Percentiles rank a stretch among this genome's conserved stretches.
phyloP scores from a whole-genome alignment of 345 rosid genomes.

The Pugionium dolabratum region DNA sequence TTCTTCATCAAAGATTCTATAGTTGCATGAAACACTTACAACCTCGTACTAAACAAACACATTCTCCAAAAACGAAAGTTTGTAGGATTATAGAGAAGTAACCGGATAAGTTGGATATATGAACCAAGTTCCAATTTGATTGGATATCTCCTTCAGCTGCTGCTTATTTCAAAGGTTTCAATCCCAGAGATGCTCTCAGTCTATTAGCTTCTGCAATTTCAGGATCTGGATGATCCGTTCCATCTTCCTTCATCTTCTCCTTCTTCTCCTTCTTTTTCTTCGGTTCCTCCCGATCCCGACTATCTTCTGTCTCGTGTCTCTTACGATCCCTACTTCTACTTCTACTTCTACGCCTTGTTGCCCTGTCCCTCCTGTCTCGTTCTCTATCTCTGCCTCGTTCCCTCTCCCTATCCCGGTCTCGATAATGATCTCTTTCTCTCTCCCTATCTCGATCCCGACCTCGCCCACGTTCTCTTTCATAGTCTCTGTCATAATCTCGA shows the following conservation, averaged over 20 bases:
- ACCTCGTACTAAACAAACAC: neutral
- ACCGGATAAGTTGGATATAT: conserved; percentile 6
- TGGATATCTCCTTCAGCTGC: neutral
- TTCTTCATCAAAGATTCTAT: conserved; percentile 22
- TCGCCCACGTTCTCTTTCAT: conserved; percentile 57
- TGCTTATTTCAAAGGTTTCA: conserved; percentile 61
- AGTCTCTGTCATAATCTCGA: conserved; percentile 56
- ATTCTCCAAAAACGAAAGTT: neutral
- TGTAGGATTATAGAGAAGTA: neutral
- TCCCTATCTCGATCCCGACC: conserved; percentile 60
- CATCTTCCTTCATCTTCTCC: conserved; percentile 75
- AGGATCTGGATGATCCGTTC: conserved; percentile 84
- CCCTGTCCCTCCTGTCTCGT: conserved; percentile 70
- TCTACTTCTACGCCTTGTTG: conserved; percentile 63
- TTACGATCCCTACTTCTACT: conserved; percentile 78
- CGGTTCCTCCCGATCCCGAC: conserved; percentile 51
- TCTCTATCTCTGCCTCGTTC: conserved; percentile 78
- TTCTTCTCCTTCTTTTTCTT: conserved; percentile 73
- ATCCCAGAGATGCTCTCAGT: conserved; percentile 70
- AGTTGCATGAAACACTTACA: conserved; percentile 6
- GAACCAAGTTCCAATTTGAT: conserved; percentile 1
- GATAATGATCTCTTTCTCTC: conserved; percentile 69
- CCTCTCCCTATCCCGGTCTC: conserved; percentile 70
- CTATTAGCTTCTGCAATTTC: conserved; percentile 91
- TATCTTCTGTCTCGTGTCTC: conserved; percentile 56